Percentiles rank a stretch among this genome's conserved stretches.
Conservation (phyloP, 805 yeast species). For the Starmerella stigmatis region DNA sequence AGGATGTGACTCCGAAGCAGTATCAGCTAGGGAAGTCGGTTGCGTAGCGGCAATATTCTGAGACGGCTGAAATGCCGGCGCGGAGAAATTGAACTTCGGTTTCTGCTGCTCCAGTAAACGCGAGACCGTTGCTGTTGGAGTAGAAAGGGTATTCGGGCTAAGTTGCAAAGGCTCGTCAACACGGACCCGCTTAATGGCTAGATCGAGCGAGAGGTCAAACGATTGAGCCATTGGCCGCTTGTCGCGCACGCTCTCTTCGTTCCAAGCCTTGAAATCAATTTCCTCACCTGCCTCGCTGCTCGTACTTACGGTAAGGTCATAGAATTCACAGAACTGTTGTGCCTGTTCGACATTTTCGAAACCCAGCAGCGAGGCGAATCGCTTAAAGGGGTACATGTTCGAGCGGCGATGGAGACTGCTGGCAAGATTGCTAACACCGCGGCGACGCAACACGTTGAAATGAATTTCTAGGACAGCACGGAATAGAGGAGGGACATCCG, state of each 20-base stretch:
- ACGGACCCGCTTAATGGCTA: not conserved
- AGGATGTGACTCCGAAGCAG: too few relatives aligned
- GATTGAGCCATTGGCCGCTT: slow-evolving; percentile 12
- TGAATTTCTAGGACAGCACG: slow-evolving; percentile 70
- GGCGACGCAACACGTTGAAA: slow-evolving; percentile 51
- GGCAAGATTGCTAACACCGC: slow-evolving; percentile 62
- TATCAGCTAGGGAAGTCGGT: too few relatives aligned
- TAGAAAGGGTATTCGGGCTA: not conserved
- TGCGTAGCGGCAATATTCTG: too few relatives aligned
- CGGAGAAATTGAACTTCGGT: slow-evolving; percentile 1
- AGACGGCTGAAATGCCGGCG: slow-evolving; percentile 4
- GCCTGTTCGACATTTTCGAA: slow-evolving; percentile 54
- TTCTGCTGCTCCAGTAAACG: not conserved
- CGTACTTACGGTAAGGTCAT: slow-evolving; percentile 36
- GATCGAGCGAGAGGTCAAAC: slow-evolving; percentile 12
- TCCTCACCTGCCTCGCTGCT: slow-evolving; percentile 12
- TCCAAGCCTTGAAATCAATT: slow-evolving; percentile 20
- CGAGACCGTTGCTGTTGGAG: not conserved
- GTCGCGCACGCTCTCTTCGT: slow-evolving; percentile 12
- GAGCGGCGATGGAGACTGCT: slow-evolving; percentile 57
- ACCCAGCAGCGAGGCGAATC: slow-evolving; percentile 45
- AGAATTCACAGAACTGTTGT: slow-evolving; percentile 49
- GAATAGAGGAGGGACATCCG: slow-evolving; percentile 52
- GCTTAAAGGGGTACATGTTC: slow-evolving; percentile 41
- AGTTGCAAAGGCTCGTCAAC: slow-evolving; percentile 5